Percentiles rank a stretch among this genome's conserved stretches.
These are phyloP conservation scores for Axilococcus clingmanii DNA, from an alignment of 139 green algal genomes.

Conservation along the genomic window DNA sequence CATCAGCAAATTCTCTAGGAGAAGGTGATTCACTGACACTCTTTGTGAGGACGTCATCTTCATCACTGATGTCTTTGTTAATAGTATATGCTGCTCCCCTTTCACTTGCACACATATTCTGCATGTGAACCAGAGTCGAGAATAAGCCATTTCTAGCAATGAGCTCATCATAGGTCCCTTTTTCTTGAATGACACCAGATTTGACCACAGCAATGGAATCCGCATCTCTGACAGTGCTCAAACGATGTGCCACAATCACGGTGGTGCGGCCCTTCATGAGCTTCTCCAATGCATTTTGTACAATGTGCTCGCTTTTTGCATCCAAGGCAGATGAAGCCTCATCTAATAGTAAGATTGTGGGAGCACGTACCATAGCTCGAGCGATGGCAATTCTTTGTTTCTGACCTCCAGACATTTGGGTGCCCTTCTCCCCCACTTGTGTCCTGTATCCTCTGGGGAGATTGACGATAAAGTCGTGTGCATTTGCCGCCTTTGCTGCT, in stretches of 20 bases:
- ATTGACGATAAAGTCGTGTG: slow-evolving; percentile 62
- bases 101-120: slow-evolving; percentile 24
- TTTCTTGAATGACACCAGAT: slow-evolving; percentile 40
- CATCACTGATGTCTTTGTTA: background rate
- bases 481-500: slow-evolving; percentile 62
- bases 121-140: slow-evolving; percentile 52
- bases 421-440: slow-evolving; percentile 32
- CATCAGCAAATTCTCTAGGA: background rate
- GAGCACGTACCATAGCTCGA: slow-evolving; percentile 64
- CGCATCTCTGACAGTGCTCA: slow-evolving; percentile 42
- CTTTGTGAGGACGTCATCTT: slow-evolving; percentile 1
- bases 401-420: slow-evolving; percentile 56
- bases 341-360: slow-evolving; percentile 62
- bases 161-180: slow-evolving; percentile 55
- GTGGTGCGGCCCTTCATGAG: slow-evolving; percentile 42
- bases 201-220: slow-evolving; percentile 51
- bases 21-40: background rate
- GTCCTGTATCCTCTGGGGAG: slow-evolving; percentile 53
- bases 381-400: slow-evolving; percentile 84
- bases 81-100: background rate
- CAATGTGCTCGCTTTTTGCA: slow-evolving; percentile 35
- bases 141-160: slow-evolving; percentile 40
- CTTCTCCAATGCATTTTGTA: slow-evolving; percentile 48
- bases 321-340: slow-evolving; percentile 87
- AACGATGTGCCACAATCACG: slow-evolving; percentile 50